Evolutionary conservation across 75 land plant species (phyloP), one percentile per base, ranked within the genome.

Genomic region (Pinus albicaulis): DNA sequence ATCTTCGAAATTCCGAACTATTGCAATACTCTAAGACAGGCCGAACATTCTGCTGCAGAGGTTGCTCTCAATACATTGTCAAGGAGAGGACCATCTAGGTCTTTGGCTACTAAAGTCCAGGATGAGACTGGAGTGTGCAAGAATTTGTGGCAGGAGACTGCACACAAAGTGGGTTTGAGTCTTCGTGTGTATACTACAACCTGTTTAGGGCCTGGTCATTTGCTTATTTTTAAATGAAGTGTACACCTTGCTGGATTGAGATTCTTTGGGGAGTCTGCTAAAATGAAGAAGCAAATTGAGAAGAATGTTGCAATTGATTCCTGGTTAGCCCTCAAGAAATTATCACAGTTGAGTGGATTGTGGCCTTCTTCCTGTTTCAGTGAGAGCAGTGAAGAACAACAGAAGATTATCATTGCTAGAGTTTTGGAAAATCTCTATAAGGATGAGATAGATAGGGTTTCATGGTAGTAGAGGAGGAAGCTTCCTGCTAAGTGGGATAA

Each of bases 31-130:
- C 80, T 91, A 56, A 85, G 93, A 6, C 93, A 91, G 71, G 93
- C 93, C 53, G 93, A 91, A 82, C 93, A 91, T 66, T 84, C 93
- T 23, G 93, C 91, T 59, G 93, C 93, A 55, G 93, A 91, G 71
- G 93, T 89, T 64, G 93, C 93, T 20, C 85, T 91, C 8, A 82
- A 82, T 74, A 80, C 92, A 1, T 82, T 91, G 15, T 89, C 92
- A 19, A 81, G 79, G 48, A 76, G 91, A 16, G 89, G 91, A 2
- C 86, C 92, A 23, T 83, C 92, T 31, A 31, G 31, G 31, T 31
- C 31, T 31, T 31, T 31, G 31, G 31, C 31, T 31, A 31, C 2
- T 31, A 1, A 31, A 31, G 31, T 31, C 31, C 31, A 82, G 84
- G 84, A 81, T 78, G 87, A 85, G 64, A 82, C 84, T 24, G 84